phyloP scores from a whole-genome alignment of 768 basidiomycete genomes.

The Psilocybe sp. region DNA sequence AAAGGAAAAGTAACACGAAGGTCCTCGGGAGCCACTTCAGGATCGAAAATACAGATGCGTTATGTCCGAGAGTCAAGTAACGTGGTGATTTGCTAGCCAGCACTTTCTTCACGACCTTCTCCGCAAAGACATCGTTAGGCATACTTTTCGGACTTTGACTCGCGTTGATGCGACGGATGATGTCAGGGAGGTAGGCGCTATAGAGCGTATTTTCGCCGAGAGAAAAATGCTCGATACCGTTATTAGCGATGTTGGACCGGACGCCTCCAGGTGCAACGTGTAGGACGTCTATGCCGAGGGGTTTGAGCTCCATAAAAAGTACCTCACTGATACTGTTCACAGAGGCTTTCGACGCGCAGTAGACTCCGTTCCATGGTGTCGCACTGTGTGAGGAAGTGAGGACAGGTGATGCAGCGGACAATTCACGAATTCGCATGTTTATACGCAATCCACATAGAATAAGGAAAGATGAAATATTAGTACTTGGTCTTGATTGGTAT shows the following conservation, averaged over 20 bases:
- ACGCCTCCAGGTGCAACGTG: slow-evolving; percentile 67
- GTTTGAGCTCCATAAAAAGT: slow-evolving; percentile 70
- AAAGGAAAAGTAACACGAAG: slow-evolving; percentile 40
- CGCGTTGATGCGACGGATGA: slow-evolving; percentile 50
- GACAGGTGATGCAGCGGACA: not conserved
- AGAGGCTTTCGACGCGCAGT: slow-evolving; percentile 37
- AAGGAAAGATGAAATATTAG: no score
- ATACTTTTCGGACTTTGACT: slow-evolving; percentile 51
- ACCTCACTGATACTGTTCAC: slow-evolving; percentile 54
- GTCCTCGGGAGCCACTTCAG: slow-evolving; percentile 52
- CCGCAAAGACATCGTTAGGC: slow-evolving; percentile 51
- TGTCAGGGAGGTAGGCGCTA: slow-evolving; percentile 46
- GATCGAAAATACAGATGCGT: slow-evolving; percentile 37
- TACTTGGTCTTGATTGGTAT: no score
- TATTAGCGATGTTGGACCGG: slow-evolving; percentile 61
- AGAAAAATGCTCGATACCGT: slow-evolving; percentile 39
- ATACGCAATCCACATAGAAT: no score
- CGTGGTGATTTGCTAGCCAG: slow-evolving; percentile 44
- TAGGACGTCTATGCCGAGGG: slow-evolving; percentile 68
- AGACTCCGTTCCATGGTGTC: slow-evolving; percentile 65
- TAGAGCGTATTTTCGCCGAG: slow-evolving; percentile 57
- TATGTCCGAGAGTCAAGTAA: slow-evolving; percentile 49
- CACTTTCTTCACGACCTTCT: slow-evolving; percentile 45
- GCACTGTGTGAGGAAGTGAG: slow-evolving; percentile 18
- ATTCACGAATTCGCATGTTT: not conserved